phyloP scores from a whole-genome alignment of 2,329 filamentous ascomycete species.

The Hysterium pulicare region DNA sequence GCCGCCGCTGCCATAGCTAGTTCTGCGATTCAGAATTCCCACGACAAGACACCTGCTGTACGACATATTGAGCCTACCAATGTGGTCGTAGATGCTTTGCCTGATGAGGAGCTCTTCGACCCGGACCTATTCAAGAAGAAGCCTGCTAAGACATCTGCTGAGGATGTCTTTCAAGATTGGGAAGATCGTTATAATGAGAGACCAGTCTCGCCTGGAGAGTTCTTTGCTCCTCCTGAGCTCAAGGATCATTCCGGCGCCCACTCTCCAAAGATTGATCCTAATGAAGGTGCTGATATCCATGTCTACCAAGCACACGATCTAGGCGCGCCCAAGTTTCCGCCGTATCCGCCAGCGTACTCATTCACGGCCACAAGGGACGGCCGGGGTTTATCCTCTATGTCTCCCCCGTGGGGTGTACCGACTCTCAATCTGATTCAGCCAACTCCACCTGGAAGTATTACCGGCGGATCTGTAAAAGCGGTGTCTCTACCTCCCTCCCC shows the following conservation, averaged over 20 bases:
- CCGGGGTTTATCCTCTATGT: constrained; percentile 16
- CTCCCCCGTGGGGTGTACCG: constrained; percentile 47
- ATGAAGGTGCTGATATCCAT: constrained; percentile 44
- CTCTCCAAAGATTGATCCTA: constrained; percentile 39
- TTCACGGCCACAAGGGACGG: constrained; percentile 42
- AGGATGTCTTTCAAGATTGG: constrained; percentile 42
- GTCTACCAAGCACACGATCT: constrained; percentile 41
- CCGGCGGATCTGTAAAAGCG: constrained; percentile 34
- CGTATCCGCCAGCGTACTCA: constrained; percentile 36
- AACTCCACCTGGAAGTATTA: constrained; percentile 53
- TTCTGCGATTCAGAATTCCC: constrained; percentile 28
- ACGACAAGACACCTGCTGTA: constrained; percentile 22
- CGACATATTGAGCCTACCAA: constrained; percentile 35
- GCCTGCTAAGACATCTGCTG: constrained; percentile 30
- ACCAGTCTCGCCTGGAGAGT: constrained; percentile 42
- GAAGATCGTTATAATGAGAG: constrained; percentile 40
- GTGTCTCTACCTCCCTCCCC: constrained; percentile 35
- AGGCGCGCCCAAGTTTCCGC: constrained; percentile 25
- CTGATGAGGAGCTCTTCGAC: constrained; percentile 47
- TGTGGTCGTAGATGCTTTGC: constrained; percentile 30
- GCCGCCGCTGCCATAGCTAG: constrained; percentile 30
- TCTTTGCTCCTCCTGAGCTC: constrained; percentile 47
- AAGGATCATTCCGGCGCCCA: constrained; percentile 34
- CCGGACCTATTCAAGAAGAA: constrained; percentile 44
- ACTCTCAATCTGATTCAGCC: constrained; percentile 56